A percentile compares a stretch with the other conserved stretches of the same genome.
phyloP scores from a whole-genome alignment of 495 filamentous ascomycete genomes.

The Rostrohypoxylon terebratum region DNA sequence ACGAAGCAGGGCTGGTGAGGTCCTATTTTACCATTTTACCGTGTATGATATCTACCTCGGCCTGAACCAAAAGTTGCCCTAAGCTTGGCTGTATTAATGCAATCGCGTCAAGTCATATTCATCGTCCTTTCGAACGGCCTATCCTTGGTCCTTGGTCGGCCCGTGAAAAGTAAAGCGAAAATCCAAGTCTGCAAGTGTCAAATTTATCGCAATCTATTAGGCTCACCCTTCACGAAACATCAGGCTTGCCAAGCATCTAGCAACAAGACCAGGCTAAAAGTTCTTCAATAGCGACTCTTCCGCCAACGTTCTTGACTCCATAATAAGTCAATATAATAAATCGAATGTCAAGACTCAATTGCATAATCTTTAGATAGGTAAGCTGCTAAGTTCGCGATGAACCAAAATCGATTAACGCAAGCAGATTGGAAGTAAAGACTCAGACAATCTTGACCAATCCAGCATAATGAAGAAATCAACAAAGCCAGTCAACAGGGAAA shows the following conservation, averaged over 20 bases:
- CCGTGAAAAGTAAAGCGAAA: background rate
- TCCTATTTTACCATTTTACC: slow-evolving; percentile 1
- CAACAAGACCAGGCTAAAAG: too few species aligned
- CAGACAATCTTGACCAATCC: background rate
- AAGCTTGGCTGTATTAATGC: slow-evolving; percentile 26
- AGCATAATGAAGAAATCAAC: background rate
- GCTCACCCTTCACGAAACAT: background rate
- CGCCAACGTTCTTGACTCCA: background rate
- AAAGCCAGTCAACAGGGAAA: background rate
- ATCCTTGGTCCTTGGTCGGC: background rate
- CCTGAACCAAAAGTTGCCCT: slow-evolving; percentile 1
- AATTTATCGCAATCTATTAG: background rate
- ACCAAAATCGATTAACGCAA: background rate
- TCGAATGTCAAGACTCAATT: background rate
- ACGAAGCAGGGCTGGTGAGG: slow-evolving; percentile 77
- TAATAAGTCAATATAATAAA: background rate
- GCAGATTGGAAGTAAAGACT: background rate
- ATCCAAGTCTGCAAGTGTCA: background rate
- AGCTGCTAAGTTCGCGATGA: background rate
- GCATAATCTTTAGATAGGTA: background rate
- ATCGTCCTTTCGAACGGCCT: background rate
- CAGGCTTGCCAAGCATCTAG: too few species aligned
- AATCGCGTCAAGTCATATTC: slow-evolving; percentile 22
- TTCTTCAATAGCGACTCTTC: background rate
- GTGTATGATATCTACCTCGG: slow-evolving; percentile 31